Conservation (phyloP, 129 eudicot genomes). For the Apium graveolens region DNA sequence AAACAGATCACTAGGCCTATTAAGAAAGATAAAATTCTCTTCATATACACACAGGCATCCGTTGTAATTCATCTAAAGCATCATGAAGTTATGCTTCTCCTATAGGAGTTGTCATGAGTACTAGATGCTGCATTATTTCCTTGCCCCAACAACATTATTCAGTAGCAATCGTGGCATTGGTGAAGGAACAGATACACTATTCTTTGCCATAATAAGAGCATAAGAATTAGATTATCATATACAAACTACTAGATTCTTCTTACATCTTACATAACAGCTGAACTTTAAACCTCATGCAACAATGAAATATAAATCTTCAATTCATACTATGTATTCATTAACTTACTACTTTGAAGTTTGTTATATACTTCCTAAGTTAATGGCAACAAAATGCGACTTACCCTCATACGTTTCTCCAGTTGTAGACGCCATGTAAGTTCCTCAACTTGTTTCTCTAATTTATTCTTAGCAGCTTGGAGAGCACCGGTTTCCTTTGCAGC, state of each 20-base stretch:
- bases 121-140: not conserved
- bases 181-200: not conserved
- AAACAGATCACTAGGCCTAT: not conserved
- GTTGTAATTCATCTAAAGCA: not conserved
- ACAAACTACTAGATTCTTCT: not conserved
- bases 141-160: not conserved
- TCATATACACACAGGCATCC: not conserved
- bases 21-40: not conserved
- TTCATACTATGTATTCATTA: not conserved
- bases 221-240: not conserved
- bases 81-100: not conserved
- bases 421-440: conserved; percentile 95
- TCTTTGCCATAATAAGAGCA: not conserved
- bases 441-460: conserved; percentile 98
- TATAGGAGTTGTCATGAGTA: not conserved
- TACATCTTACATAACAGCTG: not conserved
- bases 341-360: not conserved
- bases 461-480: conserved; percentile 97
- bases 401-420: conserved; percentile 99
- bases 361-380: not conserved
- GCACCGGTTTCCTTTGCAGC: conserved; percentile 99
- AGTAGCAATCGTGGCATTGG: not conserved
- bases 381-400: conserved; percentile 24
- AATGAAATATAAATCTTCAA: not conserved
- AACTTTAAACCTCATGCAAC: not conserved